Evolutionary conservation across 2,329 filamentous ascomycete species (phyloP), one percentile per base, ranked within the genome.

Genomic region (Ophiostoma novo-ulmi): DNA sequence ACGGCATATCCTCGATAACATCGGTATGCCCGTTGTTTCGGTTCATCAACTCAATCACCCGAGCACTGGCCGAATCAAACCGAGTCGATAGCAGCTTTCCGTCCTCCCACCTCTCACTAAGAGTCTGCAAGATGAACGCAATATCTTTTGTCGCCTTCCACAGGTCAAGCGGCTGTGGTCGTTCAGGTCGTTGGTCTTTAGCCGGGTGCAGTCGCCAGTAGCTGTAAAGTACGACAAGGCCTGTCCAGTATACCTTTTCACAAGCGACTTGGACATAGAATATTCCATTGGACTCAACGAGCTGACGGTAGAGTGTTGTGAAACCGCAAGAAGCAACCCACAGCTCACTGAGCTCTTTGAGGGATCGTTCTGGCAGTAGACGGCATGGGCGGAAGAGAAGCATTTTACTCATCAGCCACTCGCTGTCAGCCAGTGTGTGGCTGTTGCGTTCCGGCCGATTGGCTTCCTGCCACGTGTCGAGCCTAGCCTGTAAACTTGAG

Each of bases 171-270:
- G 69, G 61, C 17, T 38, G 31, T 5, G 31, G 61, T 5, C 14
- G 17, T 36, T 20, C 31, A 14, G 5, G 31, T 63, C 3, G 20
- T 20, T 35, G 17, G 35, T n/a, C 8, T 7, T 17, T 11, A 8
- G 14, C 14, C 20, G 31, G n/a, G 17, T 14, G 17, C 13, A 76
- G 72, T 36, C 66, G 55, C 74, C 75, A 75, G 55, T 74, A 76
- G 68, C 73, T 74, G 69, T 75, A 73, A n/a, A 76, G 69, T 20
- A 75, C 66, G 0, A 72, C 72, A 2, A 76, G 68, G 0, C 74
- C 74, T 13, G 73, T 73, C 75, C 75, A 76, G 69, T 75, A 76
- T 1, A 75, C 72, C 70, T 76, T 76, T 58, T 75, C 75, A 20
- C 72, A 75, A 11, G 74, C 74, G 38, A 76, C 74, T 63, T 75